Percentiles rank a stretch among this genome's conserved stretches.
Conservation (phyloP, 108 stramenopile genomes). For the Hondaea fermentalgiana region DNA sequence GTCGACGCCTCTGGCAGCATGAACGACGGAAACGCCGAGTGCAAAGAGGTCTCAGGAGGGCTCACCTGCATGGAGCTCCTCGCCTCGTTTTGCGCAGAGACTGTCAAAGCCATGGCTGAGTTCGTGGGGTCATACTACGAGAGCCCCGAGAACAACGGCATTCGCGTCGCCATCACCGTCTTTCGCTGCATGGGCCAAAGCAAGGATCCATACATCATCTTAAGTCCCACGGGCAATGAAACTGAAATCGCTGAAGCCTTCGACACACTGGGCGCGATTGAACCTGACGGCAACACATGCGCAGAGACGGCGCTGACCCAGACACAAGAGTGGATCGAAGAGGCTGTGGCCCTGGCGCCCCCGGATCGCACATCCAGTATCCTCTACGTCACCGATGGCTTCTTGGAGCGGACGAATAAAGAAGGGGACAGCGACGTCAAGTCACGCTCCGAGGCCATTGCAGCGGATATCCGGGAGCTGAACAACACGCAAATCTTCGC, state of each 20-base stretch:
- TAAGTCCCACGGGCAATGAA: background rate
- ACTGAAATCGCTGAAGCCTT: background rate
- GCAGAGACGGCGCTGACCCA: background rate
- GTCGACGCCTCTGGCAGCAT: background rate
- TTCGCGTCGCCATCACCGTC: background rate
- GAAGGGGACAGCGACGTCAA: background rate
- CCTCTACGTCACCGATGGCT: background rate
- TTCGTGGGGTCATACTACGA: background rate
- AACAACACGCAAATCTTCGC: constrained; percentile 9
- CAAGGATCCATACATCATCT: background rate
- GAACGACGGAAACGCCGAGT: background rate
- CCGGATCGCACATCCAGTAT: background rate
- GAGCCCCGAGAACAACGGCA: background rate
- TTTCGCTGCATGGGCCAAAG: background rate
- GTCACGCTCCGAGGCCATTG: background rate
- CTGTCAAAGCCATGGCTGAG: background rate
- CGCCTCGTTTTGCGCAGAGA: background rate
- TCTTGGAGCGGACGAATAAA: background rate
- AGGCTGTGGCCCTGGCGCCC: background rate
- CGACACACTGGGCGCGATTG: background rate
- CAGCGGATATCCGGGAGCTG: background rate
- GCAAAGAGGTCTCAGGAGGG: background rate
- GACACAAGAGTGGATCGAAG: background rate
- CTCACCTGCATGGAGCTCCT: constrained; percentile 10
- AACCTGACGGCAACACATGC: background rate